These are phyloP conservation scores for Lolium rigidum DNA, from an alignment of 176 grass and related monocot species.

Conservation along the genomic window DNA sequence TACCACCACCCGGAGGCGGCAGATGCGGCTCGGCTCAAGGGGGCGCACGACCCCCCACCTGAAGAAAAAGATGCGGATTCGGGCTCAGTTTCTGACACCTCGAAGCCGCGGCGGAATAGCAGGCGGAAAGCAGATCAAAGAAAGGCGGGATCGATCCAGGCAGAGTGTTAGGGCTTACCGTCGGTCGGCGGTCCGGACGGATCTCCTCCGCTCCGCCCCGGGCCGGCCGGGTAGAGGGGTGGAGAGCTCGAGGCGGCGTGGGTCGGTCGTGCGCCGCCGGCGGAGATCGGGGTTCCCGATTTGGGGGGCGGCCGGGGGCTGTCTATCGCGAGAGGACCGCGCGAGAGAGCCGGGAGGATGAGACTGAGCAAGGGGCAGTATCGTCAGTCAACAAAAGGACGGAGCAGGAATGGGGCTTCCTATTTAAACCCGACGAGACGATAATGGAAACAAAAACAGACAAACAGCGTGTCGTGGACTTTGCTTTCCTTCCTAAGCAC, in stretches of 20 bases:
- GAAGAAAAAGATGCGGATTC: constrained; percentile 16
- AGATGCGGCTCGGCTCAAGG: constrained; percentile 26
- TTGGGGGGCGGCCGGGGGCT: constrained; percentile 24
- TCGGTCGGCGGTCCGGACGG: background rate
- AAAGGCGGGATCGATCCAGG: constrained; percentile 9
- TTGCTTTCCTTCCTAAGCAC: background rate
- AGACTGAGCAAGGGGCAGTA: constrained; percentile 40
- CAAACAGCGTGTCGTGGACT: background rate
- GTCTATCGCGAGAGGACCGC: constrained; percentile 44
- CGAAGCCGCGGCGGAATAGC: background rate
- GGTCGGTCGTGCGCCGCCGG: constrained; percentile 10
- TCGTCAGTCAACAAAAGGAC: constrained; percentile 41
- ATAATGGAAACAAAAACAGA: background rate
- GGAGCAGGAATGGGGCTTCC: background rate
- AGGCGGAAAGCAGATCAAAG: constrained; percentile 26
- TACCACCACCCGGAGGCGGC: constrained; percentile 39
- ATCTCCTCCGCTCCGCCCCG: constrained; percentile 41
- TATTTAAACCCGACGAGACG: constrained; percentile 9
- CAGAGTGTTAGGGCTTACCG: constrained; percentile 49
- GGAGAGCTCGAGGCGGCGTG: background rate
- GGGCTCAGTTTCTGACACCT: background rate
- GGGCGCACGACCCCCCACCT: constrained; percentile 35
- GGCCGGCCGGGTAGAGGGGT: background rate
- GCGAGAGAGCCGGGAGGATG: constrained; percentile 27
- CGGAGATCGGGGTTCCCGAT: constrained; percentile 42